A percentile compares a stretch with the other conserved stretches of the same genome.
Conservation (phyloP, 805 yeast genomes). For the Wickerhamiella lipophila region DNA sequence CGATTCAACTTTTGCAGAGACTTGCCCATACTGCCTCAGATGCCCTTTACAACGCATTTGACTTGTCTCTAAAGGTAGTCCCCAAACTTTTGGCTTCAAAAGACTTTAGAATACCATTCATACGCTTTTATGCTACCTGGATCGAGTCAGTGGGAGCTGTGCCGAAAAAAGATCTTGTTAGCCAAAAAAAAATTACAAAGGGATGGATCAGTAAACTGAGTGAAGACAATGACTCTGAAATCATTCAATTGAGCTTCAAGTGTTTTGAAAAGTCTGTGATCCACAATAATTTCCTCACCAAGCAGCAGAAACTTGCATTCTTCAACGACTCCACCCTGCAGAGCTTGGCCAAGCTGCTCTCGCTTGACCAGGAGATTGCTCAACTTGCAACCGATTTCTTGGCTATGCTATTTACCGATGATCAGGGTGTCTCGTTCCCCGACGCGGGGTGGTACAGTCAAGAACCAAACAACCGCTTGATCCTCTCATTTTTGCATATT, state of each 20-base stretch:
- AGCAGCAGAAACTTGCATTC: constrained; percentile 57
- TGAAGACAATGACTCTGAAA: constrained; percentile 39
- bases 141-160: constrained; percentile 39
- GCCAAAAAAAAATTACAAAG: constrained; percentile 44
- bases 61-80: constrained; percentile 47
- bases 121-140: constrained; percentile 48
- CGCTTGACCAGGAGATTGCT: constrained; percentile 25
- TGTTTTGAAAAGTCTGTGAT: constrained; percentile 42
- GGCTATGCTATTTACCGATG: constrained; percentile 37
- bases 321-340: constrained; percentile 65
- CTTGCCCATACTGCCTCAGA: constrained; percentile 41
- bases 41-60: constrained; percentile 53
- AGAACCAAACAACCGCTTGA: constrained; percentile 48
- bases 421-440: constrained; percentile 25
- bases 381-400: constrained; percentile 38
- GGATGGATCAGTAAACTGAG: constrained; percentile 55
- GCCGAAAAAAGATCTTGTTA: constrained; percentile 51
- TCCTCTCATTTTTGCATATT: constrained; percentile 47
- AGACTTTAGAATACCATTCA: constrained; percentile 46
- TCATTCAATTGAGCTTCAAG: constrained; percentile 29
- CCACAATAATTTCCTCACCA: constrained; percentile 47
- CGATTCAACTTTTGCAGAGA: constrained; percentile 42
- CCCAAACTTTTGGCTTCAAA: constrained; percentile 49
- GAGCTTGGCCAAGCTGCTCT: constrained; percentile 43
- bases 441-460: constrained; percentile 26